These are phyloP conservation scores for Gyrodon lividus DNA, from an alignment of 768 basidiomycete species.

Conservation along the genomic window DNA sequence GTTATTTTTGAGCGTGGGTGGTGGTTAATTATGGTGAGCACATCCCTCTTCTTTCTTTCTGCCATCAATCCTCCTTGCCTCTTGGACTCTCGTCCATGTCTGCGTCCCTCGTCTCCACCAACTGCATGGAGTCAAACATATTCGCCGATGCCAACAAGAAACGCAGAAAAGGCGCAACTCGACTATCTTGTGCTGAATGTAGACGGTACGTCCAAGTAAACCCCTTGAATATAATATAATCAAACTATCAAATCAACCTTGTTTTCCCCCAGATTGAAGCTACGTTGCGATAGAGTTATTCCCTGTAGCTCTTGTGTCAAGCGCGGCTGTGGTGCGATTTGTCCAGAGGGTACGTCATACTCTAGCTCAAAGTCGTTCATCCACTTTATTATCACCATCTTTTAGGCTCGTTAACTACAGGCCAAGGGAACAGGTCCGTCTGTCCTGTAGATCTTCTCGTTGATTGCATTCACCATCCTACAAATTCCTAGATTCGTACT, in stretches of 20 bases:
- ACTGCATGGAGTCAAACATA: conserved; percentile 22
- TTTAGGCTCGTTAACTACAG: conserved; percentile 75
- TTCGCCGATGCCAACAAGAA: conserved; percentile 47
- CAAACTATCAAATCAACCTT: background rate
- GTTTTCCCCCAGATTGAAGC: conserved; percentile 23
- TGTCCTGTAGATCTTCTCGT: conserved; percentile 8
- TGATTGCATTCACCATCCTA: conserved; percentile 1
- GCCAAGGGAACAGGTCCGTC: conserved; percentile 73
- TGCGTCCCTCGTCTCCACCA: background rate
- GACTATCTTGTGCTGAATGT: conserved; percentile 79
- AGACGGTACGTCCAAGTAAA: conserved; percentile 52
- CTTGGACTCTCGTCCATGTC: conserved; percentile 15
- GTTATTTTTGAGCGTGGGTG: too few relatives aligned
- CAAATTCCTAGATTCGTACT: conserved; percentile 59
- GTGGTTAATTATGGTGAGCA: conserved; percentile 13
- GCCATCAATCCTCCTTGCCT: conserved; percentile 36
- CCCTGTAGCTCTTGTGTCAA: conserved; percentile 83
- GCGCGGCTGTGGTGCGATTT: conserved; percentile 77
- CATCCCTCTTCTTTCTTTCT: conserved; percentile 19
- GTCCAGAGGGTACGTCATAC: conserved; percentile 63
- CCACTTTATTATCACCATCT: conserved; percentile 17
- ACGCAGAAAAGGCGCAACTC: conserved; percentile 68
- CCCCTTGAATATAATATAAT: background rate
- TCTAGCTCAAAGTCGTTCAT: conserved; percentile 10
- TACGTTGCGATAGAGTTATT: conserved; percentile 66